Evolutionary conservation across 2,329 filamentous ascomycete species (phyloP), one percentile per base, ranked within the genome.

Genomic region (Alternaria brassicicola): DNA sequence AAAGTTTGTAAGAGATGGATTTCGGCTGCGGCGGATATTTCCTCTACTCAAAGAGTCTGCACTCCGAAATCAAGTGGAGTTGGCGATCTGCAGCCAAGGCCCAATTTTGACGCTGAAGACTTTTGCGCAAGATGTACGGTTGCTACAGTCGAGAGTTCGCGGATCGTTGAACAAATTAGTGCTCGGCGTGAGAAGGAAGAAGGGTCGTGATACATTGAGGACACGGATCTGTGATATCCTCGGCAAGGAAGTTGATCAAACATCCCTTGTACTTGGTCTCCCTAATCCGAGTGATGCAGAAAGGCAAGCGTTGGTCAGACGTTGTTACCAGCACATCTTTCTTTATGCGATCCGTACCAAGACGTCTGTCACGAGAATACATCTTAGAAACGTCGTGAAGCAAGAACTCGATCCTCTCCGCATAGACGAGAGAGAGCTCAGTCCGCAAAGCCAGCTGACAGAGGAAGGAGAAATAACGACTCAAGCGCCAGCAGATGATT

Each of bases 271-370:
- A 13, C 10, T 13, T 3, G 12, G 12, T 33, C 30, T 33, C 12
- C 30, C 30, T 13, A 33, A 13, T 13, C 10, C 30, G 10, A 13
- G 10, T 13, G 10, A 12, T 15, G 30, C 10, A 15, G 10, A 33
- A 15, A 33, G 12, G 7, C 10, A 33, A 4, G 30, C 10, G 12
- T 13, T 15, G 10, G 6, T 52, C 28, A 17, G 36, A 13, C 50
- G 50, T 43, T 52, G 50, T 52, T 52, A 52, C 19, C 38, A 52
- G 8, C 39, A 52, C 28, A 26, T 43, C 50, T 52, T 52, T 31
- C 50, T 52, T n/a, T 39, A 52, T 17, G 23, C 50, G 17, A 45
- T 52, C 39, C 50, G 50, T 13, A 41, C 30, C 49, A 52, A 9
- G 28, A 9, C 28, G 28, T 30, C 28, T 30, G 10, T 30, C 28